Percentiles rank a stretch among this genome's conserved stretches.
These are phyloP conservation scores for Nakazawaea pomicola DNA, from an alignment of 805 yeast species.

Conservation along the genomic window DNA sequence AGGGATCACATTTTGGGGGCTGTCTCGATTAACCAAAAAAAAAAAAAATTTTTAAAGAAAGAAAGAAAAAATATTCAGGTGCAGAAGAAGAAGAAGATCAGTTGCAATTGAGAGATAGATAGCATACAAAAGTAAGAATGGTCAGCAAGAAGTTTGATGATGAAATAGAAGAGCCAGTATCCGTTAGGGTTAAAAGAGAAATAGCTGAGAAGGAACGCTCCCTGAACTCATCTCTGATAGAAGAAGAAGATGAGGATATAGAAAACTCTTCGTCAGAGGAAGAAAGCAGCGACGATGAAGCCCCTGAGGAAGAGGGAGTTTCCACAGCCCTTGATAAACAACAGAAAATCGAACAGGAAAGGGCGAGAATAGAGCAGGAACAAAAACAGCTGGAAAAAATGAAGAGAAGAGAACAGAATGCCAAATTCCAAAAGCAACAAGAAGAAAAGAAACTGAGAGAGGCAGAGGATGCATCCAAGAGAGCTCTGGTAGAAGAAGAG, in stretches of 20 bases:
- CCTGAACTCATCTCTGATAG: not conserved
- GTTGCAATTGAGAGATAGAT: not conserved
- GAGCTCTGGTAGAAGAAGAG: too few relatives aligned
- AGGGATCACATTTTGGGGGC: not conserved
- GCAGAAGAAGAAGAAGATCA: not conserved
- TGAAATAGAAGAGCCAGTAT: conserved; percentile 5
- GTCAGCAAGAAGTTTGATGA: conserved; percentile 7
- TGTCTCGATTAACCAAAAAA: not conserved
- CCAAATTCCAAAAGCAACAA: conserved; percentile 27
- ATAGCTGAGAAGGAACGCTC: not conserved
- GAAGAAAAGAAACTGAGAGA: conserved; percentile 18
- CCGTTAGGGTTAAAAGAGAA: conserved; percentile 3
- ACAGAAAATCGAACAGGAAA: conserved; percentile 5
- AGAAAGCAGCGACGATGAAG: conserved; percentile 12
- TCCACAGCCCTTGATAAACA: not conserved
- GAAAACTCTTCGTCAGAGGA: conserved; percentile 5
- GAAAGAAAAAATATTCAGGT: too few relatives aligned
- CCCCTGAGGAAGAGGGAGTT: conserved; percentile 12
- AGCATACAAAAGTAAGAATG: not conserved
- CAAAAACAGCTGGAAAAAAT: conserved; percentile 24
- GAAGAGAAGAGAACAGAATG: conserved; percentile 27
- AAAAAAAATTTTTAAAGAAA: too few relatives aligned
- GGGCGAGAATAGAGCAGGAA: conserved; percentile 17
- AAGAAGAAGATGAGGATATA: not conserved
- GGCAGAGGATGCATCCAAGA: not conserved